Evolutionary conservation across 345 rosid genomes (phyloP), one percentile per base, ranked within the genome.

Genomic region (Barbarea vulgaris): DNA sequence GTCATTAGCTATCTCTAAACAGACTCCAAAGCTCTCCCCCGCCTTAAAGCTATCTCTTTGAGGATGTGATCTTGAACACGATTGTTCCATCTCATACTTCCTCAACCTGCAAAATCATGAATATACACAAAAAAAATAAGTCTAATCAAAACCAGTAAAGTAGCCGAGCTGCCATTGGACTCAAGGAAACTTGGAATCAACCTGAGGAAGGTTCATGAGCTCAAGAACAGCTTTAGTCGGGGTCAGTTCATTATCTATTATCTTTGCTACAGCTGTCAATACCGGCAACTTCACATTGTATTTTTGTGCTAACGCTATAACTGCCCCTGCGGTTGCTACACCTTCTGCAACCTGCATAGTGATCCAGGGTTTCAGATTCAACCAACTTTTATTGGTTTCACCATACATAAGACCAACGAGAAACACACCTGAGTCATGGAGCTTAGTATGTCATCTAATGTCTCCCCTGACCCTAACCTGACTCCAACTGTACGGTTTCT

Each of bases 321-420:
- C 97, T 48, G 97, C 98, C 62, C 98, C 97, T 0, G 98, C 98
- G 0, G 97, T 93, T 58, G 98, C 85, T 69, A 93, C 91, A 36
- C 98, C 98, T 84, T 93, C 98, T 14, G 97, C 97, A 42, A 93
- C 97, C 97, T 93, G 67, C 3, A 22, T 22, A 47, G 19, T 3
- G n/a, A 2, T 51, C 21, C 42, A 61, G 17, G 46, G n/a, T 37
- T 50, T 59, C 54, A 48, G 31, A 51, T 41, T 50, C 36, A 65
- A 58, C 55, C 25, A 69, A 55, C 54, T 9, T 6, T 42, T 55
- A 6, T 27, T 70, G 44, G 41, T 30, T 76, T 72, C 7, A 13
- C 30, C 51, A 22, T 61, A 70, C 1, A 30, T 2, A 30, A 34
- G 72, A 25, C 7, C 71, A 61, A 31, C 13, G 76, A 74, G 73